These are phyloP conservation scores for Glebionis coronaria DNA, from an alignment of 129 eudicot genomes.

Conservation along the genomic window DNA sequence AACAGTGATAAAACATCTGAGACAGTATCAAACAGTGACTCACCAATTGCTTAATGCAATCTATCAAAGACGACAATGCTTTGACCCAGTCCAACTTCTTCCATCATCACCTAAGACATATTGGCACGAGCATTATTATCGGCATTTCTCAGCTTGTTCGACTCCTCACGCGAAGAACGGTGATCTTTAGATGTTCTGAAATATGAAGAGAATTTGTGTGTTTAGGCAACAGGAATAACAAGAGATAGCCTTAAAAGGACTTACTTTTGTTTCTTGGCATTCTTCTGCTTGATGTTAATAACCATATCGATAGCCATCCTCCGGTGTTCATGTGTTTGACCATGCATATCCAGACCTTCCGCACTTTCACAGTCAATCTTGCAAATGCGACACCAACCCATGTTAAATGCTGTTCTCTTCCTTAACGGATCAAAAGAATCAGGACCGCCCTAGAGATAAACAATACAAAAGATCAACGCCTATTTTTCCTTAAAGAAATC, in stretches of 20 bases:
- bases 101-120: constrained; percentile 40
- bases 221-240: constrained; percentile 11
- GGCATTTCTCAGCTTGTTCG: constrained; percentile 46
- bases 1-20: constrained; percentile 45
- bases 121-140: constrained; percentile 50
- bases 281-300: constrained; percentile 72
- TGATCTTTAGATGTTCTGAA: constrained; percentile 49
- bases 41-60: constrained; percentile 28
- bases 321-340: constrained; percentile 94
- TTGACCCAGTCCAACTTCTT: constrained; percentile 9
- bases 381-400: constrained; percentile 98
- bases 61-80: constrained; percentile 22
- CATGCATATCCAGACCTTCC: constrained; percentile 91
- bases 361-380: constrained; percentile 85
- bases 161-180: constrained; percentile 47
- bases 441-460: constrained; percentile 50
- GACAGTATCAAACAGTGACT: constrained; percentile 32
- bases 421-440: constrained; percentile 66
- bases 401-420: constrained; percentile 56
- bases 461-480: constrained; percentile 12
- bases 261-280: constrained; percentile 67
- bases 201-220: not conserved
- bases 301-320: constrained; percentile 89
- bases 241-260: constrained; percentile 21
- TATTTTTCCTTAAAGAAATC: not conserved